Base-by-base conservation (phyloP, 768 basidiomycete genomes). In the Paxillus involutus region DNA sequence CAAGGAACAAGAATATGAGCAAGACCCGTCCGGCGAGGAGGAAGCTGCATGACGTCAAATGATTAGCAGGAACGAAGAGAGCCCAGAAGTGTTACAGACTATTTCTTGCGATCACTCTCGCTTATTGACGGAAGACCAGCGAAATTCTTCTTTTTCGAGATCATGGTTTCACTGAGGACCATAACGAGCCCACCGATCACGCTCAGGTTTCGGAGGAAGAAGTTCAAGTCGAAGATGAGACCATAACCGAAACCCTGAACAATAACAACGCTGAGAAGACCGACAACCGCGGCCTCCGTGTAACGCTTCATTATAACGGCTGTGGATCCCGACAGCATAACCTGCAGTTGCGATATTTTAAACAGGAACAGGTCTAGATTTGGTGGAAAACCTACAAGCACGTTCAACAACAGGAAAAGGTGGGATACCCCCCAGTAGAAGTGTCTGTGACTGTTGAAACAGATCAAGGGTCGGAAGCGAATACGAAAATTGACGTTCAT, bases 101-200 rank as follows among this genome's bases (percentile, higher is more conserved):
- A 99, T 89, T 98, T 98, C 75, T 91, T 91, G 76, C 95, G 85
- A 73, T 99, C 97, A 1, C 85, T 95, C 74, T 99, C 97, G 67
- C 87, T 92, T 51, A 98, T 80, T 33, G 82, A 79, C 1, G 96
- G 94, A 2, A 98, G 75, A 44, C 94, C 95, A 11, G 95, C 96
- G 62, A 98, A 98, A 42, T 87, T 75, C 61, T 87, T 85, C 75
- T 88, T 94, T 71, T 86, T 83, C 19, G 85, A 89, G 53, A 91
- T 80, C 82, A 98, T 89, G 1, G 93, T 91, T 70, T 99, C 97
- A 59, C 89, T 94, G 73, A 99, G 94, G 24, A 98, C 95, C 97
- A 99, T 99, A 74, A 99, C 87, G 44, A 99, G 85, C 50, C 97
- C 97, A 51, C 97, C 97, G 57, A 98, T 94, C 68, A 99, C 97